Percentiles rank a stretch among this genome's conserved stretches.
These are phyloP conservation scores for Oryza nivara DNA, from an alignment of 176 grass and related monocot species.

Conservation along the genomic window DNA sequence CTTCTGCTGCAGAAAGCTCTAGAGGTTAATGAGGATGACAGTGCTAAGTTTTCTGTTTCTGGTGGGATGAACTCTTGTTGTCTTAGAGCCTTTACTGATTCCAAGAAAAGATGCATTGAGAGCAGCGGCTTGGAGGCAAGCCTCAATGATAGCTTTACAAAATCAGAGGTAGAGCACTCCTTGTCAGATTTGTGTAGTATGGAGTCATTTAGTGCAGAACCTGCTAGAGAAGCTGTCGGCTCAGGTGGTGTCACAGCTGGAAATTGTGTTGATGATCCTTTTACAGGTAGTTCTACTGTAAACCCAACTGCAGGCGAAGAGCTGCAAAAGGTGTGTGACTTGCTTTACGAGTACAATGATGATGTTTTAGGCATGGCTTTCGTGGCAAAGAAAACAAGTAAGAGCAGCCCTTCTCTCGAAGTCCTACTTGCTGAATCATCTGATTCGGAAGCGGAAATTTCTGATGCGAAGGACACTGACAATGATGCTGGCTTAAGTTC, in stretches of 20 bases:
- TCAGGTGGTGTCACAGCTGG: not conserved
- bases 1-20: conserved; percentile 44
- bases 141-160: conserved; percentile 25
- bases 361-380: conserved; percentile 41
- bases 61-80: conserved; percentile 14
- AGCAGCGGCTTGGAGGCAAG: conserved; percentile 27
- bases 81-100: conserved; percentile 11
- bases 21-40: conserved; percentile 19
- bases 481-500: conserved; percentile 20
- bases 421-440: conserved; percentile 53
- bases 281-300: conserved; percentile 18
- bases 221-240: conserved; percentile 32
- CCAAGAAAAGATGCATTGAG: conserved; percentile 8
- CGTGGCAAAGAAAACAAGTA: not conserved
- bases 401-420: conserved; percentile 53
- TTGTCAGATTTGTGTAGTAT: conserved; percentile 40
- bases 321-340: conserved; percentile 33
- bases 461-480: conserved; percentile 15
- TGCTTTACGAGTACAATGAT: conserved; percentile 30
- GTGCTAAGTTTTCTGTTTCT: not conserved
- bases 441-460: conserved; percentile 42
- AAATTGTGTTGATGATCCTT: conserved; percentile 30
- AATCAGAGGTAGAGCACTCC: conserved; percentile 24
- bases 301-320: conserved; percentile 3
- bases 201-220: conserved; percentile 25